Base-by-base conservation (phyloP, 768 basidiomycete species). In the Stropharia rugosoannulata region DNA sequence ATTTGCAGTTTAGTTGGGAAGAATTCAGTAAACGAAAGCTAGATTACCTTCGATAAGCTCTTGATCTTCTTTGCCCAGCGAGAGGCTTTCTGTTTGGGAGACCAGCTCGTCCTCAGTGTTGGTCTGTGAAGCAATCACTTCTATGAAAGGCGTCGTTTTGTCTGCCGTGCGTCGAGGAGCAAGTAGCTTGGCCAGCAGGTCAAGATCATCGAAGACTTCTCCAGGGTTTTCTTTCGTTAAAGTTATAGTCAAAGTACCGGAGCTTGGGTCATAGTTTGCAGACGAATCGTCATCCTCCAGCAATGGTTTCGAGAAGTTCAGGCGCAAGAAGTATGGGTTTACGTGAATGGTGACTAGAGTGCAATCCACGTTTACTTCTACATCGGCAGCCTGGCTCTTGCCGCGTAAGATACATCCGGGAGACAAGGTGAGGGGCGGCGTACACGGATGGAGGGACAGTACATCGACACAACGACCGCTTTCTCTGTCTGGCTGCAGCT, bases 241-340 rank as follows among this genome's bases (percentile, higher is more conserved):
- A 7, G 83, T 86, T 51, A 93, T 75, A 12, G 82, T 87, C 62
- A 95, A 75, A 65, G 85, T 83, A n/a, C 90, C 92, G n/a, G 85
- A 78, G 37, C 80, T 76, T 27, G 90, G 83, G 67, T 95, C 87
- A 64, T 93, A 95, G 61, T 75, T 66, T 2, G 90, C 92, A 25
- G 81, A 81, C 15, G 89, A 86, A 22, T 71, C 68, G 55, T 93
- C 90, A 61, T 90, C 88, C 54, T 89, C 81, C 39, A 87, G 60
- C 22, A 88, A 66, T 0, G 81, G 68, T 61, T 88, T 80, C 27
- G 87, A 76, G 67, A 95, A 92, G 63, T 85, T 84, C 58, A 95
- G 77, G 1, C 90, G 86, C 51, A 94, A 77, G 63, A 89, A 94
- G 66, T 93, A 95, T 1, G 92, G 92, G 56, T 89, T 90, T 67